A percentile compares a stretch with the other conserved stretches of the same genome.
Evolutionary conservation across 148 eudicot genomes (phyloP).

Genomic region (Heliosperma pusillum): DNA sequence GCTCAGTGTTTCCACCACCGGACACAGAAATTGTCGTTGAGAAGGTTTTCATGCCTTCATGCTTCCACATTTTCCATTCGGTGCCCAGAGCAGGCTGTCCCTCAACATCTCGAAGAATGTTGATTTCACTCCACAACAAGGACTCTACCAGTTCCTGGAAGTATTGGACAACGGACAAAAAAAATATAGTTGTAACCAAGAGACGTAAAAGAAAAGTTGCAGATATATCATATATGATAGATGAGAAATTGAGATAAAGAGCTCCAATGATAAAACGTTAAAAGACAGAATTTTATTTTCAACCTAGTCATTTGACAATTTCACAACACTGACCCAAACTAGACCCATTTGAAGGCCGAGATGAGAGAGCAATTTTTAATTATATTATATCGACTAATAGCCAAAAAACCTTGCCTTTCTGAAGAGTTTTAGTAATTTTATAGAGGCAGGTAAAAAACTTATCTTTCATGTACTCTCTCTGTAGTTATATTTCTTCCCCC

Average conservation of each 20-base stretch:
- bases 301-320: too few species aligned
- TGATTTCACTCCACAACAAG: constrained; percentile 69
- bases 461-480: too few species aligned
- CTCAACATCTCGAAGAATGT: constrained; percentile 39
- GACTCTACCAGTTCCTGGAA: constrained; percentile 75
- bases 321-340: too few species aligned
- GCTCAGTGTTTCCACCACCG: constrained; percentile 34
- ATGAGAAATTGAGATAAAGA: background rate
- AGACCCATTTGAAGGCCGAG: too few species aligned
- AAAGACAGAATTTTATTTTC: too few species aligned
- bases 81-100: constrained; percentile 46
- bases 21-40: constrained; percentile 45
- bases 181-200: constrained; percentile 16
- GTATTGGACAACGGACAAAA: constrained; percentile 8
- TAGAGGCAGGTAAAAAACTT: too few species aligned
- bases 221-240: background rate
- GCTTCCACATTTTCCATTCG: constrained; percentile 80
- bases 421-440: too few species aligned
- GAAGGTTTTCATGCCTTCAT: constrained; percentile 66
- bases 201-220: constrained; percentile 7
- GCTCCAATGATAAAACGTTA: background rate
- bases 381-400: too few species aligned
- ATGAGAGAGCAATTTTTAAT: too few species aligned
- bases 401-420: too few species aligned
- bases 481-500: too few species aligned